phyloP scores from a whole-genome alignment of 495 filamentous ascomycete species.

The Aspergillus leporis region DNA sequence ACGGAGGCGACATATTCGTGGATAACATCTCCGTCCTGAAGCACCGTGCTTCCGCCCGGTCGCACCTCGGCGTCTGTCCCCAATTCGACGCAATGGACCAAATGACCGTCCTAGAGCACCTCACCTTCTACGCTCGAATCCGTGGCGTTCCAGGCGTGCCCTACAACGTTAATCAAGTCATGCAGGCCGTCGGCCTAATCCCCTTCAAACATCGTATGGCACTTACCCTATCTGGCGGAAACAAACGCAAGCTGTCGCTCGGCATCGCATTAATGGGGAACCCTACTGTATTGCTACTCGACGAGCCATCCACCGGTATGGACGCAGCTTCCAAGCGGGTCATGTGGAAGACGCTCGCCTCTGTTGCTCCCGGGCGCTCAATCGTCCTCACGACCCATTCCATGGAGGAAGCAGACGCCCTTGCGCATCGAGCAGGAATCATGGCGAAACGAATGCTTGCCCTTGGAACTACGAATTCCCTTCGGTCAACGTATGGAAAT shows the following conservation, averaged over 20 bases:
- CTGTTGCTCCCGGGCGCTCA: slow-evolving; percentile 35
- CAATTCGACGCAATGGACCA: slow-evolving; percentile 59
- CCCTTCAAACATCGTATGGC: slow-evolving; percentile 42
- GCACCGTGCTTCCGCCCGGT: slow-evolving; percentile 63
- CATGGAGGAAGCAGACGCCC: slow-evolving; percentile 50
- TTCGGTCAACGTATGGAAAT: slow-evolving; percentile 40
- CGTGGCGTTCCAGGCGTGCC: slow-evolving; percentile 52
- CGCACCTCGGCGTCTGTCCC: slow-evolving; percentile 69
- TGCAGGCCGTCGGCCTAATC: slow-evolving; percentile 43
- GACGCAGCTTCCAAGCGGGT: slow-evolving; percentile 51
- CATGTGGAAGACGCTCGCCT: slow-evolving; percentile 48
- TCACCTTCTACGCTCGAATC: slow-evolving; percentile 58
- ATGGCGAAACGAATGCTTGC: slow-evolving; percentile 47
- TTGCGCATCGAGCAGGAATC: slow-evolving; percentile 43
- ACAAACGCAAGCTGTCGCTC: slow-evolving; percentile 55
- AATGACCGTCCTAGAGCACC: slow-evolving; percentile 56
- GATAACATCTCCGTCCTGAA: slow-evolving; percentile 68
- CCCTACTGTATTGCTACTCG: slow-evolving; percentile 48
- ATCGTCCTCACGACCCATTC: slow-evolving; percentile 47
- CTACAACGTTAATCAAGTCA: slow-evolving; percentile 49
- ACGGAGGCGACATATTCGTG: slow-evolving; percentile 69
- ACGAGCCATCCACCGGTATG: slow-evolving; percentile 52
- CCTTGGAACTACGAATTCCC: slow-evolving; percentile 37
- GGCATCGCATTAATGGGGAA: slow-evolving; percentile 53
- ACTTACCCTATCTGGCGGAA: slow-evolving; percentile 52